These are phyloP conservation scores for Penicillium sp. DNA, from an alignment of 2,329 filamentous ascomycete species.

Conservation along the genomic window DNA sequence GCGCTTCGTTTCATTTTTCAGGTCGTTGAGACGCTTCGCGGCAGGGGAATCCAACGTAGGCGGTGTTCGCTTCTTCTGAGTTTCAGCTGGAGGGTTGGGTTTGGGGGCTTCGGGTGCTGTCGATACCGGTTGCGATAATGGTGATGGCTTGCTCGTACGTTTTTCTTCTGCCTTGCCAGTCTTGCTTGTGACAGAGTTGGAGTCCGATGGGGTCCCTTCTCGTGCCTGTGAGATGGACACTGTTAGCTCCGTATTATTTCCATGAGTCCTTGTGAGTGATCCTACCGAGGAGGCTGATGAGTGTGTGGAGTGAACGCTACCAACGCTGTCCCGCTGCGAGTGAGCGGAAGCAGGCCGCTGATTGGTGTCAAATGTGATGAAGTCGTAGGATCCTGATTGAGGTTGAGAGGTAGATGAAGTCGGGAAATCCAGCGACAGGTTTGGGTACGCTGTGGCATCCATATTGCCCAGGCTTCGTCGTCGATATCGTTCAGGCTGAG, in stretches of 20 bases:
- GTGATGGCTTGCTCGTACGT: conserved; percentile 66
- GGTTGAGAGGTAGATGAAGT: conserved; percentile 33
- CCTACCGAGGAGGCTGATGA: conserved; percentile 65
- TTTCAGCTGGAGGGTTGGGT: conserved; percentile 18
- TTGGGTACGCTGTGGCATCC: conserved; percentile 45
- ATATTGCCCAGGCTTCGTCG: conserved; percentile 78
- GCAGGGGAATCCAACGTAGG: conserved; percentile 62
- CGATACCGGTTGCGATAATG: conserved; percentile 69
- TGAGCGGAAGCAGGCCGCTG: conserved; percentile 40
- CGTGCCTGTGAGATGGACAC: conserved; percentile 20
- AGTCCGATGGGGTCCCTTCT: conserved; percentile 23
- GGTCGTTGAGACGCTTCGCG: conserved; percentile 78
- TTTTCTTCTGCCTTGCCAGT: conserved; percentile 66
- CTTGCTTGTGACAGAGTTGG: conserved; percentile 23
- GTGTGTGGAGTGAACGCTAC: conserved; percentile 56
- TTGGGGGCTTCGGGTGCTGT: conserved; percentile 34
- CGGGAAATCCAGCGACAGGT: conserved; percentile 36
- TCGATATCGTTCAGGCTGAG: conserved; percentile 70
- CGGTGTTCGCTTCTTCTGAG: conserved; percentile 34
- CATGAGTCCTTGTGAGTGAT: conserved; percentile 35
- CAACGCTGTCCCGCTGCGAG: conserved; percentile 59
- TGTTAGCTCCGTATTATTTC: neutral
- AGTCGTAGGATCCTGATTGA: conserved; percentile 38
- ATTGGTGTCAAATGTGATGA: conserved; percentile 32
- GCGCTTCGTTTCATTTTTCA: conserved; percentile 74